Conservation (phyloP, 441 rosid species). For the Erysimum cheiri region DNA sequence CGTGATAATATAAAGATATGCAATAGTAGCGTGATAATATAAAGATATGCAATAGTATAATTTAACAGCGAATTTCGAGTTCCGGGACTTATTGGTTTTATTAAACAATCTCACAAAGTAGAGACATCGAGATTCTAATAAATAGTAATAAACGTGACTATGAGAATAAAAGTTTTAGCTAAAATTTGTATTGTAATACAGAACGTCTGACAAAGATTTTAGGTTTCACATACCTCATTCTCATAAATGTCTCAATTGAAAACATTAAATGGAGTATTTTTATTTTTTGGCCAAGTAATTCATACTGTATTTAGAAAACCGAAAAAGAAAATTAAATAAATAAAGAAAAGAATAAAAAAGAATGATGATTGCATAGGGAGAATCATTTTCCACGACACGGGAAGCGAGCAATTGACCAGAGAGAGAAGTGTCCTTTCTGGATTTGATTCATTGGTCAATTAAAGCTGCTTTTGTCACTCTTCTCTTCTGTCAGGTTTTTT, state of each 20-base stretch:
- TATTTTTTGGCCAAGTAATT: neutral
- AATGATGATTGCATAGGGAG: constrained; percentile 41
- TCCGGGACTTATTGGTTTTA: constrained; percentile 34
- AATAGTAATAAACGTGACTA: neutral
- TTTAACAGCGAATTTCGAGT: constrained; percentile 32
- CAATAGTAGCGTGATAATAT: too few relatives aligned
- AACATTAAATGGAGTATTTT: neutral
- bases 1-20: too few relatives aligned
- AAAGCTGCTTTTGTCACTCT: constrained; percentile 44
- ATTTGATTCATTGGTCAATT: constrained; percentile 39
- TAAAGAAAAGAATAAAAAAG: neutral
- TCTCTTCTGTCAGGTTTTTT: constrained; percentile 30
- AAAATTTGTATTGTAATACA: too few relatives aligned
- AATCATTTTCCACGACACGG: constrained; percentile 43
- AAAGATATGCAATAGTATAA: constrained; percentile 13
- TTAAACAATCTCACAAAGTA: constrained; percentile 33
- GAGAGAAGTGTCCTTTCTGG: constrained; percentile 36
- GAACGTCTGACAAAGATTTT: constrained; percentile 22
- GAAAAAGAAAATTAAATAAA: neutral
- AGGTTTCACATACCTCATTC: neutral
- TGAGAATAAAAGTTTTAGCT: neutral
- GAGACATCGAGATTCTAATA: constrained; percentile 18
- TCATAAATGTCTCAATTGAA: too few relatives aligned
- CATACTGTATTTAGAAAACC: neutral
- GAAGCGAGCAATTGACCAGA: constrained; percentile 48